Conservation (phyloP, 176 grass and related monocot species). For the Aegilops bicornis region DNA sequence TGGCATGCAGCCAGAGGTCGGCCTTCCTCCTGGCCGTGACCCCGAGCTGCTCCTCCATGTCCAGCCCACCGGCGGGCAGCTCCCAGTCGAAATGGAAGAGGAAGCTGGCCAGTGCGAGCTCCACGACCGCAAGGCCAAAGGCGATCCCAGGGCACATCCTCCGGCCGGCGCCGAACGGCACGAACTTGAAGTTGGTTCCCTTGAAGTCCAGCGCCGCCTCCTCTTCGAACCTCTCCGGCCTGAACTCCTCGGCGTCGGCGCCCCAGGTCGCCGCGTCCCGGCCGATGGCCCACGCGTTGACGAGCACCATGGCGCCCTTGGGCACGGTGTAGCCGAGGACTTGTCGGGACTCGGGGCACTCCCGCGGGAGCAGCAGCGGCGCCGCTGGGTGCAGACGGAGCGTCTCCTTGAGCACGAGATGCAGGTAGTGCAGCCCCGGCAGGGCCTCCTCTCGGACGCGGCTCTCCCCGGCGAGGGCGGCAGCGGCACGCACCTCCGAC, state of each 20-base stretch:
- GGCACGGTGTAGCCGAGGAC: conserved; percentile 18
- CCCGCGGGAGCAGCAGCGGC: neutral
- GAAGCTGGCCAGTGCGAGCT: conserved; percentile 30
- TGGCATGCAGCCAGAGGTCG: neutral
- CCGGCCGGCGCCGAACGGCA: conserved; percentile 37
- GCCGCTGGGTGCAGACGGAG: no score
- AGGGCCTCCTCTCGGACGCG: neutral
- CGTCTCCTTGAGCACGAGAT: conserved; percentile 36
- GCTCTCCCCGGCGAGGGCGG: neutral
- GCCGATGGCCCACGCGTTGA: no score
- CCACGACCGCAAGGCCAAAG: conserved; percentile 12
- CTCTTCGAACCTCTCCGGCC: neutral
- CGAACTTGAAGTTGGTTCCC: neutral
- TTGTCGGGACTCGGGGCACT: neutral
- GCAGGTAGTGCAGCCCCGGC: conserved; percentile 12
- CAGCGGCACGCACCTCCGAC: neutral
- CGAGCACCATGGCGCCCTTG: neutral
- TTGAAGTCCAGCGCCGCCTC: neutral
- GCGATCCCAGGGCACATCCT: neutral
- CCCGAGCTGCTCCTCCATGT: conserved; percentile 27
- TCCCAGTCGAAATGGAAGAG: conserved; percentile 45
- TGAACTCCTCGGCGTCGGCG: no score
- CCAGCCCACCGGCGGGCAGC: neutral
- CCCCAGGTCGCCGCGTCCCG: no score
- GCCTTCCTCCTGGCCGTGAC: neutral